Percentiles rank a stretch among this genome's conserved stretches.
phyloP scores from a whole-genome alignment of 148 eudicot species.

The Agrostemma githago region DNA sequence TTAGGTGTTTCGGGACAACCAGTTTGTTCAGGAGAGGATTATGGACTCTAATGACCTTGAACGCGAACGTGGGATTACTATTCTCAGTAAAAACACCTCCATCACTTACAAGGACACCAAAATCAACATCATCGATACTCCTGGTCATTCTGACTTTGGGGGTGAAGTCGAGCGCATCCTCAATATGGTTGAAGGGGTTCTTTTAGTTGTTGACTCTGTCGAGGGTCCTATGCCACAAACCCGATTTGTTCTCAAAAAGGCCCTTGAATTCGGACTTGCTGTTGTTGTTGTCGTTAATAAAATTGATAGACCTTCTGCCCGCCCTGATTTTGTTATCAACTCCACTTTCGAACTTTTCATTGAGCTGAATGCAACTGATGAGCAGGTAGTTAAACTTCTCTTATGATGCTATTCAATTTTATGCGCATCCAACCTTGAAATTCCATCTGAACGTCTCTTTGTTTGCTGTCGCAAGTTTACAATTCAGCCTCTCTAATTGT shows the following conservation, averaged over 20 bases:
- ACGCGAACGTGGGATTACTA: constrained; percentile 98
- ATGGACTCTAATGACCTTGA: constrained; percentile 99
- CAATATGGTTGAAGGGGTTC: constrained; percentile 98
- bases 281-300: constrained; percentile 96
- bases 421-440: not conserved
- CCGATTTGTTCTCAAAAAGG: constrained; percentile 94
- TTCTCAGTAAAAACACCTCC: constrained; percentile 95
- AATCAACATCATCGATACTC: constrained; percentile 95
- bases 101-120: constrained; percentile 80
- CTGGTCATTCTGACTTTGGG: constrained; percentile 99
- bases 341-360: constrained; percentile 96
- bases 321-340: constrained; percentile 89
- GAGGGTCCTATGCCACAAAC: constrained; percentile 99
- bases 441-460: too few species aligned
- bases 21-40: constrained; percentile 83
- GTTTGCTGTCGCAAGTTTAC: too few species aligned
- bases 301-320: constrained; percentile 94
- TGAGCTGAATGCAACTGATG: constrained; percentile 91
- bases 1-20: constrained; percentile 99
- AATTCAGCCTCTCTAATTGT: not conserved
- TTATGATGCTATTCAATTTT: not conserved
- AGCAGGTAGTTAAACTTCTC: constrained; percentile 54
- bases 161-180: constrained; percentile 99
- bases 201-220: constrained; percentile 97
- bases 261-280: constrained; percentile 95